These are phyloP conservation scores for Brassica cretica DNA, from an alignment of 345 rosid species.

Conservation along the genomic window DNA sequence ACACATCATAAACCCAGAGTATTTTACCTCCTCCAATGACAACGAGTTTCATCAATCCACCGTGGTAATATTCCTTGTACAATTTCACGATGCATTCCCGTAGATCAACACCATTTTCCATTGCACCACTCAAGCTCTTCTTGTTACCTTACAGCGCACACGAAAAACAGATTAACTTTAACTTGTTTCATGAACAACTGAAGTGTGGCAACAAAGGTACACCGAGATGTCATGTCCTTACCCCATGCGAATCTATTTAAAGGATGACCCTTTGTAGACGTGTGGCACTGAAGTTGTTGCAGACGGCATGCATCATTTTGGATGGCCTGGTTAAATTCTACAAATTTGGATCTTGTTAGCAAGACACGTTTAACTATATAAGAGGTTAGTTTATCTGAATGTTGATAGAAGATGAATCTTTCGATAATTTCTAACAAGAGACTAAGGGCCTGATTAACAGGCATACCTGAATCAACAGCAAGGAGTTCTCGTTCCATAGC, in stretches of 20 bases:
- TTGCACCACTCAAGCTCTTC: conserved; percentile 89
- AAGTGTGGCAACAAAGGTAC: conserved; percentile 26
- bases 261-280: conserved; percentile 68
- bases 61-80: conserved; percentile 71
- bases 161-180: conserved; percentile 15
- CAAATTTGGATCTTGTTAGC: conserved; percentile 23
- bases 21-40: conserved; percentile 93
- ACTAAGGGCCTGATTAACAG: conserved; percentile 12
- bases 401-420: conserved; percentile 3
- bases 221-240: conserved; percentile 46
- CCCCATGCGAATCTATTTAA: conserved; percentile 89
- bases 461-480: conserved; percentile 93
- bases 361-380: conserved; percentile 5
- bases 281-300: conserved; percentile 92
- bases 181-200: conserved; percentile 21
- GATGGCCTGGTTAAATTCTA: conserved; percentile 94
- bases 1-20: conserved; percentile 21
- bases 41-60: conserved; percentile 93
- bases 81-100: conserved; percentile 68
- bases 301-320: conserved; percentile 93
- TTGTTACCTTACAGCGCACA: conserved; percentile 67
- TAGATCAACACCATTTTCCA: conserved; percentile 80
- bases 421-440: neutral
- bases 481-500: conserved; percentile 98
- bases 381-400: conserved; percentile 3